Base-by-base conservation (phyloP, 2,329 filamentous ascomycete species). In the Penicillium sp. region DNA sequence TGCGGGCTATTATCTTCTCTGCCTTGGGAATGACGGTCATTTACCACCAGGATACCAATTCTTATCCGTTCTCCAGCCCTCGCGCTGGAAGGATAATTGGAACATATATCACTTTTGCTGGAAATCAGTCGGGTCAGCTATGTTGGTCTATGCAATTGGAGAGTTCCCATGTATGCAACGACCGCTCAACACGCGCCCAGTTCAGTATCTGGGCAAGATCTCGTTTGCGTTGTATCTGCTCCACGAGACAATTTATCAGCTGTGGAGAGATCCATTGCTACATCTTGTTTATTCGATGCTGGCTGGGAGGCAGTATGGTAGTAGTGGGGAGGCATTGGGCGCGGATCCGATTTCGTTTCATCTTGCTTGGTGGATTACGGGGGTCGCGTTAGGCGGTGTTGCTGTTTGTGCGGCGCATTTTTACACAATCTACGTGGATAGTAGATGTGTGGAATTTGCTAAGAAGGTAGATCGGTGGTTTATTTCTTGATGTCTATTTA, bases 171-270 rank as follows among this genome's bases (percentile, higher is more conserved):
- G 46, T 1, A 29, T 65, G n/a, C 62, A 64, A 45, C 36, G 38
- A n/a, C 59, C 58, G 15, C 54, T 65, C 10, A 46, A 55, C 5
- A 57, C 58, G 10, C 48, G 54, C 4, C 23, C 56, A 18, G 55
- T 60, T 6, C 63, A 64, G 38, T 67, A 65, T 45, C 58, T 69
- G 10, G 66, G 65, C 6, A 56, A 62, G 29, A 65, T 69, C 16
- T 66, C 63, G 6, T 69, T 66, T 42, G 60, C 66, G 16, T 44
- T 69, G 33, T 69, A 69, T 47, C 49, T 69, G 29, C 54, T 62
- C 23, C 65, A 69, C 34, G 58, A 63, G 43, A 51, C 58, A 0
- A 53, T 62, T 13, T 63, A 62, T 33, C 55, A 61, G 42, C 16
- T 62, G 10, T 51, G 47, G 28, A 45, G 57, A 21, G 53, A 61